These are phyloP conservation scores for Solanum sitiens DNA, from an alignment of 257 asterid genomes.

Conservation along the genomic window DNA sequence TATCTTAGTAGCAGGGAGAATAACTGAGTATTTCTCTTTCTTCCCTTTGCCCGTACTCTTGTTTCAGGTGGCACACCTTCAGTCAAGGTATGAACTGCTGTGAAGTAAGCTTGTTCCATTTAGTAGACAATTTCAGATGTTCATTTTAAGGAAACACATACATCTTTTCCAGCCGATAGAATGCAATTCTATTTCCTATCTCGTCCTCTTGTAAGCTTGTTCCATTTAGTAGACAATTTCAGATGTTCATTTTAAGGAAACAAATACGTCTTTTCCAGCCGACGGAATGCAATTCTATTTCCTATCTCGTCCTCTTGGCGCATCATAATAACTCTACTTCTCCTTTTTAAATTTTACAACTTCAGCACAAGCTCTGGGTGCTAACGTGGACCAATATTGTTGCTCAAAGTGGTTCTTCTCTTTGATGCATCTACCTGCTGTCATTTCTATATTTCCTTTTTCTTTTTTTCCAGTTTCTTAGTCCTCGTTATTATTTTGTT, in stretches of 20 bases:
- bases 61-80: slow-evolving; percentile 48
- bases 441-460: not conserved
- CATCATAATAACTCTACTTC: not conserved
- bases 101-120: slow-evolving; percentile 29
- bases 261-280: not conserved
- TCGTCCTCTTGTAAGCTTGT: slow-evolving; percentile 26
- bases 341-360: not conserved
- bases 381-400: not conserved
- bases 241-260: not conserved
- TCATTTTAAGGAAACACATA: not conserved
- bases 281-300: not conserved
- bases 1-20: not conserved
- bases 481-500: not conserved
- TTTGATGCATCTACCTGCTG: not conserved
- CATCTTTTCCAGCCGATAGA: not conserved
- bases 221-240: not conserved
- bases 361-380: not conserved
- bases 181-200: not conserved
- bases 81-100: slow-evolving; percentile 75
- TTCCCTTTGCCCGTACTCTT: not conserved
- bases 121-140: not conserved
- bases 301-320: not conserved
- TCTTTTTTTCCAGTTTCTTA: not conserved
- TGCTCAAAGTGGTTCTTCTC: not conserved
- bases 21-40: not conserved